A percentile compares a stretch with the other conserved stretches of the same genome.
phyloP scores from a whole-genome alignment of 176 grass and related monocot species.

The Lolium rigidum region DNA sequence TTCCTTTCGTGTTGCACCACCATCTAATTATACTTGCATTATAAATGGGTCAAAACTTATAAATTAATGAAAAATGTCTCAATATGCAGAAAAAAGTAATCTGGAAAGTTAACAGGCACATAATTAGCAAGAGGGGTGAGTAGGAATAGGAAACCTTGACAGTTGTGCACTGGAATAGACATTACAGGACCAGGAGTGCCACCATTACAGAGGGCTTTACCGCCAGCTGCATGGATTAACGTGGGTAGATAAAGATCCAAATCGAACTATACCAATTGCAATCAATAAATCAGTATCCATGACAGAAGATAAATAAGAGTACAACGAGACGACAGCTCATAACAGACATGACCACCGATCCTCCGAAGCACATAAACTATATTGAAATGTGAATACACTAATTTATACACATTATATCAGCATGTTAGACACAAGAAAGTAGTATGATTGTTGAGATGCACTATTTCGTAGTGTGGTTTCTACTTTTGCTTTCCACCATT shows the following conservation, averaged over 20 bases:
- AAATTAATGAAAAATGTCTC: constrained; percentile 28
- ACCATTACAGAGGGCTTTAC: constrained; percentile 33
- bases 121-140: constrained; percentile 28
- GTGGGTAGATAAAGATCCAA: constrained; percentile 36
- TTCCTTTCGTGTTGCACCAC: background rate
- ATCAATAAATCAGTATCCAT: background rate
- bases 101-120: constrained; percentile 5
- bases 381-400: background rate
- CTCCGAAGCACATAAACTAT: constrained; percentile 27
- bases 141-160: constrained; percentile 44
- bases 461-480: background rate
- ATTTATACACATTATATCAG: background rate
- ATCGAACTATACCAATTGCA: constrained; percentile 25
- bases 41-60: background rate
- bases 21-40: constrained; percentile 24
- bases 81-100: constrained; percentile 27
- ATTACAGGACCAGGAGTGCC: constrained; percentile 28
- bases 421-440: background rate
- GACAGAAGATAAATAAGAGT: background rate
- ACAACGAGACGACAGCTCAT: constrained; percentile 8
- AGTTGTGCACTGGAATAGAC: constrained; percentile 11
- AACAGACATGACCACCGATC: background rate
- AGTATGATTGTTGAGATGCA: constrained; percentile 17
- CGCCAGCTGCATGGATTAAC: constrained; percentile 24
- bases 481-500: background rate